phyloP scores from a whole-genome alignment of 1,139 yeast genomes.

The Yamadazyma taylorii region DNA sequence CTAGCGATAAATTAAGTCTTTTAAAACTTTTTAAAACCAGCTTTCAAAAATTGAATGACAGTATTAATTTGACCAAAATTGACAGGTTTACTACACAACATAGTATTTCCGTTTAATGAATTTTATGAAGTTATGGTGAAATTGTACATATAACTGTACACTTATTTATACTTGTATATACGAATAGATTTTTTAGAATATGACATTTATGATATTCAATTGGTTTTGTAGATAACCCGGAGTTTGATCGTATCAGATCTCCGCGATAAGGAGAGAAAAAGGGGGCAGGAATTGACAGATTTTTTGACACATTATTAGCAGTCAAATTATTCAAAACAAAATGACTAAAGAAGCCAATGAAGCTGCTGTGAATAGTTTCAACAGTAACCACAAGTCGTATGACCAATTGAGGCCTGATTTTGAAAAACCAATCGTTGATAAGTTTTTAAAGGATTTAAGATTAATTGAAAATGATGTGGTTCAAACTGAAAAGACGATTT shows the following conservation, averaged over 20 bases:
- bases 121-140: neutral
- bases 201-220: too few species aligned
- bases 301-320: too few species aligned
- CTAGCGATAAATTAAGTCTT: constrained; percentile 18
- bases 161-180: constrained; percentile 3
- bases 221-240: too few species aligned
- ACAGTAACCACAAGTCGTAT: constrained; percentile 53
- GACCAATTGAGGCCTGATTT: constrained; percentile 60
- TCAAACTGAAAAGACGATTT: constrained; percentile 28
- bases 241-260: neutral
- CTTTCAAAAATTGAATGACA: constrained; percentile 19
- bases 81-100: constrained; percentile 4
- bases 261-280: too few species aligned
- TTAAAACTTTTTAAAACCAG: constrained; percentile 20
- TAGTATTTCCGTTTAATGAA: neutral
- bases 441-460: constrained; percentile 39
- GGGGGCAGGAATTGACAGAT: constrained; percentile 1
- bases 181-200: neutral
- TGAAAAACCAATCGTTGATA: constrained; percentile 45
- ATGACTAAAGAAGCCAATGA: constrained; percentile 25
- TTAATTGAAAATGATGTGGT: constrained; percentile 22
- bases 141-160: too few species aligned
- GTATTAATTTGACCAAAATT: constrained; percentile 18
- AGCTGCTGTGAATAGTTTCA: constrained; percentile 48
- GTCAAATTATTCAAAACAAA: neutral